Percentiles rank a stretch among this genome's conserved stretches.
These are phyloP conservation scores for Davidsoniella neocaledoniae DNA, from an alignment of 2,329 filamentous ascomycete genomes.

Conservation along the genomic window DNA sequence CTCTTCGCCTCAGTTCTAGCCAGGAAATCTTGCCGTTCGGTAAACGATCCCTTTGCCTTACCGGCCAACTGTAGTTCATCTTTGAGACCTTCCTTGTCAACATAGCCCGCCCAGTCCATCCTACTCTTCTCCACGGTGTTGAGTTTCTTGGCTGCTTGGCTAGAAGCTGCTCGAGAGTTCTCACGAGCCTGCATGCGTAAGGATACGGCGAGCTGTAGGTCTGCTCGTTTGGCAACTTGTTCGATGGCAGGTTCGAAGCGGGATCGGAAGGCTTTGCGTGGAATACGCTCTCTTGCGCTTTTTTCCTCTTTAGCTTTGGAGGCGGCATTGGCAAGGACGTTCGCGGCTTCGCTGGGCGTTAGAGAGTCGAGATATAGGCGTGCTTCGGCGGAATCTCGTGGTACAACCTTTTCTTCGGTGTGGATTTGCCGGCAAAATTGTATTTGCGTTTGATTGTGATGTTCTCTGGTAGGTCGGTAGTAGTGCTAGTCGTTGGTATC, in stretches of 20 bases:
- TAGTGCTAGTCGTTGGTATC: neutral
- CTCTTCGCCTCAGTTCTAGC: constrained; percentile 45
- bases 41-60: constrained; percentile 47
- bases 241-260: constrained; percentile 42
- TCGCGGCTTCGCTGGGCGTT: constrained; percentile 14
- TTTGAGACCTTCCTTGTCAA: constrained; percentile 54
- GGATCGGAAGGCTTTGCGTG: constrained; percentile 42
- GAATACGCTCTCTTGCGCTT: constrained; percentile 21
- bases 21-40: constrained; percentile 46
- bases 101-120: constrained; percentile 57
- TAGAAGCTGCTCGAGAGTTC: constrained; percentile 26
- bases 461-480: constrained; percentile 21
- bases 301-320: constrained; percentile 13
- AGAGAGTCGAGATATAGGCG: constrained; percentile 38
- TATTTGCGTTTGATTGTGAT: constrained; percentile 55
- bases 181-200: constrained; percentile 31
- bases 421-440: constrained; percentile 57
- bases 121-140: constrained; percentile 57
- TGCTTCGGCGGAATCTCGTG: constrained; percentile 47
- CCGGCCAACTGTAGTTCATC: constrained; percentile 50
- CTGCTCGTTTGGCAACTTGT: constrained; percentile 27
- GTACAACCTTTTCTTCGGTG: constrained; percentile 54
- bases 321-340: constrained; percentile 3
- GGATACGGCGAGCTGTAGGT: constrained; percentile 41
- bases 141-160: constrained; percentile 33